A percentile compares a stretch with the other conserved stretches of the same genome.
Evolutionary conservation across 345 rosid genomes (phyloP).

Genomic region (Syzygium aqueum): DNA sequence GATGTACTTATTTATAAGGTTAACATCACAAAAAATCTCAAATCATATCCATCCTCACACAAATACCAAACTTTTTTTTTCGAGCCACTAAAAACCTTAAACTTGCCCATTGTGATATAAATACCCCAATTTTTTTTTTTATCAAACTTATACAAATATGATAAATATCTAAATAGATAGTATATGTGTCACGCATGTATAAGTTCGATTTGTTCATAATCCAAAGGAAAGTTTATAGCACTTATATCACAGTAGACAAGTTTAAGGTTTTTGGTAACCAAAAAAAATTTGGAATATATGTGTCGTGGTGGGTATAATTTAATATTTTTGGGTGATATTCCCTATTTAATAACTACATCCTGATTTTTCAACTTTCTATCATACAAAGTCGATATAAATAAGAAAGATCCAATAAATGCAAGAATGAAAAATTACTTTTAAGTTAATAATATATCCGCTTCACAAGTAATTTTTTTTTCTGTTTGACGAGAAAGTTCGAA

Average conservation of each 20-base stretch:
- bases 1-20: not conserved
- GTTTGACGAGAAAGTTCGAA: not conserved
- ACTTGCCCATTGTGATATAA: fast-evolving
- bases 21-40: not conserved
- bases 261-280: not conserved
- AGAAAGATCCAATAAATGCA: not conserved
- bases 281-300: not conserved
- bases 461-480: not conserved
- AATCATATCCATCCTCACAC: not conserved
- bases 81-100: not conserved
- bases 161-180: not conserved
- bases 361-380: not conserved
- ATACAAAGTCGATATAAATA: not conserved
- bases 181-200: too few relatives aligned
- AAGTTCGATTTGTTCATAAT: too few relatives aligned
- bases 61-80: not conserved
- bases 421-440: not conserved
- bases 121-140: not conserved
- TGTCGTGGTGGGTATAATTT: not conserved
- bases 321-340: not conserved
- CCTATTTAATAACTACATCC: not conserved
- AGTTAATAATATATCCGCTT: not conserved
- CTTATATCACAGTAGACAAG: not conserved
- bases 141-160: fast-evolving
- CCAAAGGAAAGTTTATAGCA: too few relatives aligned